Conservation (phyloP, 768 basidiomycete genomes). For the Xerocomus potaroensis region DNA sequence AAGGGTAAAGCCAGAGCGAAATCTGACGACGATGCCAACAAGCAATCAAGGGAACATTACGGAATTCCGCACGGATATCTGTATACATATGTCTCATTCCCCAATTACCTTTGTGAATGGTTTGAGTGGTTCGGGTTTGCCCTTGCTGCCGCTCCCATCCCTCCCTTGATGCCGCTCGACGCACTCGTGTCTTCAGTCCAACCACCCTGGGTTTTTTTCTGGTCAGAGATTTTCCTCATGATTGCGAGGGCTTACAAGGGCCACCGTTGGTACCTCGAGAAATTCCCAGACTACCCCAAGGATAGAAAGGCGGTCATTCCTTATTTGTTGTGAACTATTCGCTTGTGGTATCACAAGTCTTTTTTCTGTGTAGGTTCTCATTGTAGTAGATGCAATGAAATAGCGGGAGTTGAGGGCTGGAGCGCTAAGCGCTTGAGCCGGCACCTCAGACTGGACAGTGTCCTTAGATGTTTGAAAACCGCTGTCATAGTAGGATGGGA, state of each 20-base stretch:
- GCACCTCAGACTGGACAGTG: too few relatives aligned
- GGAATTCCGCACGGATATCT: conserved; percentile 77
- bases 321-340: conserved; percentile 53
- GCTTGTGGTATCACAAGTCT: too few relatives aligned
- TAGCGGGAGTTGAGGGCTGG: too few relatives aligned
- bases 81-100: conserved; percentile 78
- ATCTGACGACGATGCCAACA: conserved; percentile 23
- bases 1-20: conserved; percentile 31
- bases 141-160: conserved; percentile 60
- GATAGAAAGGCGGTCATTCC: conserved; percentile 80
- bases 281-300: conserved; percentile 78
- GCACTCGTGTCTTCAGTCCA: conserved; percentile 41
- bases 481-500: too few relatives aligned
- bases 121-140: conserved; percentile 89
- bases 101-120: conserved; percentile 96
- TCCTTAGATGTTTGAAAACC: too few relatives aligned
- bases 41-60: conserved; percentile 49
- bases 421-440: too few relatives aligned
- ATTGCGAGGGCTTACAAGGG: conserved; percentile 75
- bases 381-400: too few relatives aligned
- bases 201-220: conserved; percentile 80
- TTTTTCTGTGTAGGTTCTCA: too few relatives aligned
- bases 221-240: conserved; percentile 74
- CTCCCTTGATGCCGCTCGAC: conserved; percentile 31
- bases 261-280: conserved; percentile 79